These are phyloP conservation scores for Epichloe scottii DNA, from an alignment of 2,329 filamentous ascomycete genomes.

Conservation along the genomic window DNA sequence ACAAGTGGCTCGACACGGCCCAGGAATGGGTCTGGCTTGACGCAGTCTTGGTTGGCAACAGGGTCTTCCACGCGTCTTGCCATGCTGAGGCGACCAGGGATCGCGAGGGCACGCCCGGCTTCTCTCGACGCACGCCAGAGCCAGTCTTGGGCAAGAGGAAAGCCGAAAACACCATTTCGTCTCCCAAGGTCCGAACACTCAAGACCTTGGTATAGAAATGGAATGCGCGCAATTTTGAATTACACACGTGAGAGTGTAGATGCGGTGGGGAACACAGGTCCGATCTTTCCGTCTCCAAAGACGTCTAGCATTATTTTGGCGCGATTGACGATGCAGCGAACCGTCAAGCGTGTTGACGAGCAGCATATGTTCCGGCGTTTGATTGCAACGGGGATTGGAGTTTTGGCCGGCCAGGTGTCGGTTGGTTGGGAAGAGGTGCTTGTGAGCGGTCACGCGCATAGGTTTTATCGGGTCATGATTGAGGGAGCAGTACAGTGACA, in stretches of 20 bases:
- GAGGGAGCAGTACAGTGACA: not conserved
- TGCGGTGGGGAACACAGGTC: not conserved
- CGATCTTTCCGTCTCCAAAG: not conserved
- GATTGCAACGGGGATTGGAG: not conserved
- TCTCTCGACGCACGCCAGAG: slow-evolving; percentile 44
- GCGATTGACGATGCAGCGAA: not conserved
- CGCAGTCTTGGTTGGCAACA: slow-evolving; percentile 61
- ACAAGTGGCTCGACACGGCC: slow-evolving; percentile 79
- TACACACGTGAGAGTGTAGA: not conserved
- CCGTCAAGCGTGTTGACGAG: not conserved
- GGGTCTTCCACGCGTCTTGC: slow-evolving; percentile 84
- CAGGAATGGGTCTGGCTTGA: slow-evolving; percentile 98
- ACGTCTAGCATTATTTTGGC: not conserved
- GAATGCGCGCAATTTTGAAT: not conserved
- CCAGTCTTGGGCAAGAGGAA: slow-evolving; percentile 62
- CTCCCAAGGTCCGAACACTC: slow-evolving; percentile 24
- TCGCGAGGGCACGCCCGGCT: slow-evolving; percentile 31
- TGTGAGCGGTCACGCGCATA: not conserved
- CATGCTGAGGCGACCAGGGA: slow-evolving; percentile 70
- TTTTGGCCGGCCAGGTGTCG: not conserved
- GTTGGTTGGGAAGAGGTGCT: not conserved
- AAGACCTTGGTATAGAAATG: slow-evolving; percentile 20
- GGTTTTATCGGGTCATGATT: not conserved
- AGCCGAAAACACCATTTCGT: slow-evolving; percentile 45
- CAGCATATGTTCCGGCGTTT: slow-evolving; percentile 5